A percentile compares a stretch with the other conserved stretches of the same genome.
phyloP scores from a whole-genome alignment of 2,329 filamentous ascomycete species.

The Tolypocladium amazonense region DNA sequence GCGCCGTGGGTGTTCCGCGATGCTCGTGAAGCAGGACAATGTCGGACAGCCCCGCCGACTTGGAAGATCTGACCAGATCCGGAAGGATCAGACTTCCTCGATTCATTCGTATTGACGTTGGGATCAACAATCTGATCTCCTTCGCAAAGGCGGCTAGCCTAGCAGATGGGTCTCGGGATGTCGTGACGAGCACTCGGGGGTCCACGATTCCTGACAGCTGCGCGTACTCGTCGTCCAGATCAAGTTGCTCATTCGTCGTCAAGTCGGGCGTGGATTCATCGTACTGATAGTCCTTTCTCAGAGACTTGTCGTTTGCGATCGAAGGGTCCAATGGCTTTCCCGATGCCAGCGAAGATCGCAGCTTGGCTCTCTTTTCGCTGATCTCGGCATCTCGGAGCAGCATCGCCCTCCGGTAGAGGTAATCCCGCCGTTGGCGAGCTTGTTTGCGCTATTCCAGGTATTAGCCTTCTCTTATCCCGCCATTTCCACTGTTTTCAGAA shows the following conservation, averaged over 20 bases:
- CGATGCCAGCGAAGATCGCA: conserved; percentile 77
- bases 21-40: conserved; percentile 86
- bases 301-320: conserved; percentile 74
- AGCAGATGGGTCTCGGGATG: conserved; percentile 76
- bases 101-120: conserved; percentile 80
- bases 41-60: conserved; percentile 71
- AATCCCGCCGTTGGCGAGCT: conserved; percentile 30
- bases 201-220: conserved; percentile 87
- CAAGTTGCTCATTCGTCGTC: conserved; percentile 56
- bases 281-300: conserved; percentile 85
- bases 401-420: conserved; percentile 83
- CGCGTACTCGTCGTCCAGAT: conserved; percentile 82
- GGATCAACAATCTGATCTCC: conserved; percentile 74
- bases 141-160: conserved; percentile 85
- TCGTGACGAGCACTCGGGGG: conserved; percentile 74
- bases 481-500: neutral
- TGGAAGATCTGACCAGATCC: conserved; percentile 73
- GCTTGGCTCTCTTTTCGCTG: conserved; percentile 77
- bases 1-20: conserved; percentile 78
- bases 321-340: conserved; percentile 75
- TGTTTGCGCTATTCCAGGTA: conserved; percentile 24
- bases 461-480: conserved; percentile 6
- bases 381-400: conserved; percentile 86
- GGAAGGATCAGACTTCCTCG: conserved; percentile 82
- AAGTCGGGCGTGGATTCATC: conserved; percentile 71